These are phyloP conservation scores for Solanum sejunctum DNA, from an alignment of 257 asterid genomes.

Conservation along the genomic window DNA sequence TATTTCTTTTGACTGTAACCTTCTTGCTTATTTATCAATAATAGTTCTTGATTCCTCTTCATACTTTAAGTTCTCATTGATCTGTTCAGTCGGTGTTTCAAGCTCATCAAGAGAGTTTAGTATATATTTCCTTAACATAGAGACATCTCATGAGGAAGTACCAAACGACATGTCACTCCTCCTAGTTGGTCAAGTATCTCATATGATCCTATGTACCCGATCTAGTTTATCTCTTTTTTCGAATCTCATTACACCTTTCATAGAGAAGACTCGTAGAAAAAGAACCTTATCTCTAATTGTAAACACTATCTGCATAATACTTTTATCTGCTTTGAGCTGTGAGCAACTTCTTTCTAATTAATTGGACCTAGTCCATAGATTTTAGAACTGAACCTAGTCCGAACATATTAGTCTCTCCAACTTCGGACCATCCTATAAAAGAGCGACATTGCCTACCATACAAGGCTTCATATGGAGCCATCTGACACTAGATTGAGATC, in stretches of 20 bases:
- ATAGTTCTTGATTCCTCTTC: too few relatives aligned
- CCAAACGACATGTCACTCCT: too few relatives aligned
- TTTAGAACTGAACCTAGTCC: background rate
- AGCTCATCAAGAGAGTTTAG: fast-evolving
- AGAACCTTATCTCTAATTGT: background rate
- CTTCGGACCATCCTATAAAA: background rate
- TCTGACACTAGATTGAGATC: background rate
- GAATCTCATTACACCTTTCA: background rate
- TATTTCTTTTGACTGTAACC: too few relatives aligned
- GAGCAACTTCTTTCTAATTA: background rate
- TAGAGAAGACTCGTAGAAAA: background rate
- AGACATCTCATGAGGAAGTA: too few relatives aligned
- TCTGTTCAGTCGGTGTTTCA: too few relatives aligned
- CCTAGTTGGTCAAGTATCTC: too few relatives aligned
- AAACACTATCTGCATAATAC: too few relatives aligned
- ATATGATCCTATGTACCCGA: too few relatives aligned
- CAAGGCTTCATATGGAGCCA: background rate
- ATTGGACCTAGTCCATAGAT: background rate
- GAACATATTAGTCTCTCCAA: too few relatives aligned
- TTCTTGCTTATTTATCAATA: background rate
- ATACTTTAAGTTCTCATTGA: too few relatives aligned
- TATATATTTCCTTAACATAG: too few relatives aligned
- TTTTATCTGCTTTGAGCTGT: background rate
- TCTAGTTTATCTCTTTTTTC: background rate
- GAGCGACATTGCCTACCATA: background rate